Conservation (phyloP, 495 filamentous ascomycete genomes). For the Aspergillus affinis region DNA sequence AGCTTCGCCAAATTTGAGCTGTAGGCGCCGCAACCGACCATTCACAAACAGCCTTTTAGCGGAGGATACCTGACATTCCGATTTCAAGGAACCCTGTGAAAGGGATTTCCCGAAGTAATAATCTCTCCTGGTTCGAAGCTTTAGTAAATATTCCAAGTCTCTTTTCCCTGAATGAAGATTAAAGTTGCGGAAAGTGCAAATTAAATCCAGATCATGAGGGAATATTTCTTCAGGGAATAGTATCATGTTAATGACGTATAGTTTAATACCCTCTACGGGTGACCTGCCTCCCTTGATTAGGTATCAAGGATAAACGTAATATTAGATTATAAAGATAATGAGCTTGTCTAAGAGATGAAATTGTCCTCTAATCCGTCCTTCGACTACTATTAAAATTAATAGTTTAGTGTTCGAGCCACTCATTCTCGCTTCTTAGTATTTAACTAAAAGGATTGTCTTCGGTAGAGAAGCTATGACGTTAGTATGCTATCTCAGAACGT, state of each 20-base stretch:
- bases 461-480: too few species aligned
- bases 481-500: too few species aligned
- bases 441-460: too few species aligned
- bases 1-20: neutral
- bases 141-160: slow-evolving; percentile 13
- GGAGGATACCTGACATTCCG: slow-evolving; percentile 13
- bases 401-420: too few species aligned
- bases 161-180: slow-evolving; percentile 5
- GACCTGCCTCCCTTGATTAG: slow-evolving; percentile 6
- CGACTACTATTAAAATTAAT: slow-evolving; percentile 29
- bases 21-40: slow-evolving; percentile 1
- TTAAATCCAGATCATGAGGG: slow-evolving; percentile 30
- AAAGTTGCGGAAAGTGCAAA: slow-evolving; percentile 20
- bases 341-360: slow-evolving; percentile 41
- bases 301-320: slow-evolving; percentile 31
- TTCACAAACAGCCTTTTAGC: neutral
- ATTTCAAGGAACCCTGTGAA: slow-evolving; percentile 34
- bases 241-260: slow-evolving; percentile 31
- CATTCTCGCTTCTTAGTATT: too few species aligned
- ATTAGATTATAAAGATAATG: slow-evolving; percentile 34
- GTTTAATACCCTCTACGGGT: slow-evolving; percentile 23
- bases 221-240: slow-evolving; percentile 22
- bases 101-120: slow-evolving; percentile 40
- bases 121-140: slow-evolving; percentile 3
- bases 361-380: slow-evolving; percentile 19